Conservation (phyloP, 148 eudicot genomes). For the Chenopodium quinoa region DNA sequence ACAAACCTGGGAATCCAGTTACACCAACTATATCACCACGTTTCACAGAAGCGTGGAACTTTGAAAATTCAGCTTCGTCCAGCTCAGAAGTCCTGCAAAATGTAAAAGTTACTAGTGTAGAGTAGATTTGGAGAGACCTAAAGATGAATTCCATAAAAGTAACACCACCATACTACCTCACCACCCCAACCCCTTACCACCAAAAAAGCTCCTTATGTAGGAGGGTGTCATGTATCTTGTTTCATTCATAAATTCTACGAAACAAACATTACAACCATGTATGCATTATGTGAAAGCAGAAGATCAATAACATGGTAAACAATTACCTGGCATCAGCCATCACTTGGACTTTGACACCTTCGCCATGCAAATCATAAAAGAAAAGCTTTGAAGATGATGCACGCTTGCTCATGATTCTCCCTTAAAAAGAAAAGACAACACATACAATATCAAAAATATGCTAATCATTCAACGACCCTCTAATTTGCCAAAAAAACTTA, state of each 20-base stretch:
- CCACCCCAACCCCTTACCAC: no score
- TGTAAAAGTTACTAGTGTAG: no score
- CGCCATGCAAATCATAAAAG: conserved; percentile 81
- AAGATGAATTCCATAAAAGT: no score
- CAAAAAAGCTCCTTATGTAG: no score
- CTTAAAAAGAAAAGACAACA: conserved; percentile 32
- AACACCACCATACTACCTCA: no score
- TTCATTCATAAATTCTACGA: not conserved
- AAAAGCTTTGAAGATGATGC: conserved; percentile 82
- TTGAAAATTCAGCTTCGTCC: conserved; percentile 68
- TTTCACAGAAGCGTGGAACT: conserved; percentile 68
- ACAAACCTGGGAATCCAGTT: conserved; percentile 81
- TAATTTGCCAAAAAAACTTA: not conserved
- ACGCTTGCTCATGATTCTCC: conserved; percentile 87
- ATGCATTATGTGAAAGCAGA: not conserved
- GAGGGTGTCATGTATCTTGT: not conserved
- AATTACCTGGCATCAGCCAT: conserved; percentile 89
- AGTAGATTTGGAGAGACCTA: no score
- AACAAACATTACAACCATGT: not conserved
- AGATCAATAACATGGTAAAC: not conserved
- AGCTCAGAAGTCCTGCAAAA: conserved; percentile 58
- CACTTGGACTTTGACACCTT: conserved; percentile 84
- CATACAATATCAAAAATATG: not conserved
- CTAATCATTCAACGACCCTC: not conserved
- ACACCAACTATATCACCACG: conserved; percentile 95